Base-by-base conservation (phyloP, 78 protist genomes). In the Planoprotostelium fungivorum region DNA sequence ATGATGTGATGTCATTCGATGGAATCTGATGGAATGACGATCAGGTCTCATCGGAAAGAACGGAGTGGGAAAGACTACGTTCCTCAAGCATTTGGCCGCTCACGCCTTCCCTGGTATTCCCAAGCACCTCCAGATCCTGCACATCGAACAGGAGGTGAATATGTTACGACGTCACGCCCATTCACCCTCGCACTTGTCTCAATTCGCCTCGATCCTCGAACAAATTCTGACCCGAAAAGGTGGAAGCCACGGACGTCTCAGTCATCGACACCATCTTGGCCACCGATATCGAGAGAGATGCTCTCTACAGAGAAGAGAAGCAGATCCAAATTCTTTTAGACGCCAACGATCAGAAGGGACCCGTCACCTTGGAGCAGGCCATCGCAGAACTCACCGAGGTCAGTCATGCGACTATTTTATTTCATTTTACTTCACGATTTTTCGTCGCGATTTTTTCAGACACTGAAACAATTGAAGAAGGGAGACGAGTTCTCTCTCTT, bases 101-200 rank as follows among this genome's bases (percentile, higher is more conserved):
- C 87, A 94, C 37, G 35, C 51, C 63, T 38, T 93, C 23, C 34
- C 88, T 29, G 95, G 37, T 16, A 93, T 97, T 85, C 94, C 96
- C 0, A 63, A 87, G 73, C 83, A 63, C 88, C 38, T 98, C 28
- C 51, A 95, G 29, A 89, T 97, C 28, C 96, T 95, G 34, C 97
- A 96, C 83, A 96, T 98, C 37, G 97, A 96, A 73, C 99, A 98
- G 84, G 99, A 97, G 88, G 95, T 95, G 0, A 37, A 35, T n/a
- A n/a, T n/a, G n/a, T n/a, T n/a, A n/a, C n/a, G n/a, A n/a, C n/a
- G n/a, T n/a, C 36, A 1, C 86, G n/a, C n/a, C n/a, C n/a, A n/a
- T n/a, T n/a, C n/a, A n/a, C n/a, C n/a, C n/a, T n/a, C n/a, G n/a
- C 36, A 38, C 91, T 35, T 38, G 85, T 34, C 38, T 93, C 36